These are phyloP conservation scores for Helicocarpus griseus DNA, from an alignment of 2,329 filamentous ascomycete species.

Conservation along the genomic window DNA sequence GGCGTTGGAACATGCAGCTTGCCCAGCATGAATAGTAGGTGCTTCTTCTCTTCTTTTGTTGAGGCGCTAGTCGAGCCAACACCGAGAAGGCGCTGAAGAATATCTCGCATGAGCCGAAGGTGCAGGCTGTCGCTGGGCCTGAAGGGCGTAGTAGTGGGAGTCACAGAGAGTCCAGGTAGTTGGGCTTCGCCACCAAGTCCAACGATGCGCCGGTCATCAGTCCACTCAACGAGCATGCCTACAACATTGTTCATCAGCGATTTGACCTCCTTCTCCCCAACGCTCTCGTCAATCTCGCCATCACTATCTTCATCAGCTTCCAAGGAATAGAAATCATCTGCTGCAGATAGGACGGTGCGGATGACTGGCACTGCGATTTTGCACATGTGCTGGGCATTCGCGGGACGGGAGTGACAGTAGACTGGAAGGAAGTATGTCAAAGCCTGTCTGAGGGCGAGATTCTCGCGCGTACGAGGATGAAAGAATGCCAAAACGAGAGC, in stretches of 20 bases:
- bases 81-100: constrained; percentile 63
- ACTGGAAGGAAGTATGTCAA: constrained; percentile 91
- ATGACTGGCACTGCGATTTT: constrained; percentile 63
- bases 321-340: constrained; percentile 57
- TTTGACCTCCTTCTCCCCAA: constrained; percentile 53
- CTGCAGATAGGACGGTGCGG: constrained; percentile 53
- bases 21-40: constrained; percentile 63
- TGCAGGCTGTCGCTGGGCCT: constrained; percentile 67
- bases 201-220: constrained; percentile 70
- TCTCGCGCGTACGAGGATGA: constrained; percentile 68
- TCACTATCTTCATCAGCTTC: constrained; percentile 67
- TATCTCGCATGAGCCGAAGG: constrained; percentile 63
- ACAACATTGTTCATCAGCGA: constrained; percentile 63
- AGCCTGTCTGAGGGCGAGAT: constrained; percentile 74
- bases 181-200: constrained; percentile 46
- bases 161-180: constrained; percentile 40
- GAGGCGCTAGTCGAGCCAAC: constrained; percentile 26
- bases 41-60: constrained; percentile 70
- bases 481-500: constrained; percentile 82
- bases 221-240: constrained; percentile 82
- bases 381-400: constrained; percentile 77
- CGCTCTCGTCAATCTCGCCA: constrained; percentile 63
- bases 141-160: constrained; percentile 26
- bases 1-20: constrained; percentile 72
- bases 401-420: constrained; percentile 74